These are phyloP conservation scores for Amniculicola lignicola DNA, from an alignment of 495 filamentous ascomycete species.

Conservation along the genomic window DNA sequence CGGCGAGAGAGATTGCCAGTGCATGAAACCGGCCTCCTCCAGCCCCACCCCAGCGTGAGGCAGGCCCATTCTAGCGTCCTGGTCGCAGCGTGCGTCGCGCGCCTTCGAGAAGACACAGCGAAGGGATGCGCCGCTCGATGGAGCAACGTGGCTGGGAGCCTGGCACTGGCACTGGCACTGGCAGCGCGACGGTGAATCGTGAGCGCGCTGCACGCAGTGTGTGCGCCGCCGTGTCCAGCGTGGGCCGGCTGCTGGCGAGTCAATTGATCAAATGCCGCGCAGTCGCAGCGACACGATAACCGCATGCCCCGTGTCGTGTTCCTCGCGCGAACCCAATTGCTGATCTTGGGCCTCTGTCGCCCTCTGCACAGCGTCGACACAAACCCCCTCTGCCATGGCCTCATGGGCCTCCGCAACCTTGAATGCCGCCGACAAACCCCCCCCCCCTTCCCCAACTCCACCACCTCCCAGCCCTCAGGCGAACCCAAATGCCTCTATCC, in stretches of 20 bases:
- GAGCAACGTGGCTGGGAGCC: background rate
- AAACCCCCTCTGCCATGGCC: too few relatives aligned
- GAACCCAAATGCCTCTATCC: too few relatives aligned
- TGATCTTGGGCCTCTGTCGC: too few relatives aligned
- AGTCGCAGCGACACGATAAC: background rate
- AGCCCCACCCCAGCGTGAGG: constrained; percentile 6
- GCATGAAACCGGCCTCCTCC: constrained; percentile 12
- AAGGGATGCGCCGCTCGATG: too few relatives aligned
- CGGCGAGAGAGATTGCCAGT: constrained; percentile 15
- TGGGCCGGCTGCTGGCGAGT: background rate
- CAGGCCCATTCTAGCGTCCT: background rate
- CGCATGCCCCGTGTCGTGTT: too few relatives aligned
- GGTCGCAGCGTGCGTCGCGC: background rate
- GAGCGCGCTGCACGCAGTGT: background rate
- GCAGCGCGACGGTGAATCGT: background rate
- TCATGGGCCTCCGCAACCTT: too few relatives aligned
- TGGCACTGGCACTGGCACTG: background rate
- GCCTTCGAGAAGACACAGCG: constrained; percentile 16
- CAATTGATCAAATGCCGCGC: background rate
- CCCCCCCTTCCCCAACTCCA: too few relatives aligned
- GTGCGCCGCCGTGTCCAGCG: background rate
- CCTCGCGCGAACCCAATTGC: too few relatives aligned
- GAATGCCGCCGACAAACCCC: too few relatives aligned
- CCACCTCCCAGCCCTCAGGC: too few relatives aligned
- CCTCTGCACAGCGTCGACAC: too few relatives aligned